Percentiles rank a stretch among this genome's conserved stretches.
Evolutionary conservation across 768 basidiomycete genomes (phyloP).

Genomic region (Tricholoma flavovirens): DNA sequence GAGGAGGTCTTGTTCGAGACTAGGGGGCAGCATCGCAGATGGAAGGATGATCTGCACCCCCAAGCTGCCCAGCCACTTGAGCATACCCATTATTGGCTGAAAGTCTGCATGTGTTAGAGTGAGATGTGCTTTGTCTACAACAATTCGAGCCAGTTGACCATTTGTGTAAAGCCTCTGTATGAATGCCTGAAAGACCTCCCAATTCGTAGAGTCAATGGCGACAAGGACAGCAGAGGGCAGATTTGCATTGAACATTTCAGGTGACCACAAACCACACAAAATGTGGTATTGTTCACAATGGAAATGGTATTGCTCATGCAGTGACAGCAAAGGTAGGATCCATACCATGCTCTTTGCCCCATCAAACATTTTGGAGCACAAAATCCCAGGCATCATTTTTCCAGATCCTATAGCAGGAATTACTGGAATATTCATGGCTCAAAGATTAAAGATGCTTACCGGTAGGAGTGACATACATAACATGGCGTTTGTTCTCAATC

Average conservation of each 20-base stretch:
- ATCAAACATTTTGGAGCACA: constrained; percentile 4
- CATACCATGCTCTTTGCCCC: constrained; percentile 9
- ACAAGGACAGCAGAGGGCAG: constrained; percentile 2
- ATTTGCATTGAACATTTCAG: not conserved
- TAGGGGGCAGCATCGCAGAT: constrained; percentile 12
- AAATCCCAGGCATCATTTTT: not conserved
- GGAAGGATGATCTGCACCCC: constrained; percentile 8
- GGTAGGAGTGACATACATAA: constrained; percentile 7
- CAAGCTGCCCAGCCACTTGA: constrained; percentile 7
- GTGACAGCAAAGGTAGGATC: constrained; percentile 11
- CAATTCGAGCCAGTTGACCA: constrained; percentile 5
- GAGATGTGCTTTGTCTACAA: constrained; percentile 15
- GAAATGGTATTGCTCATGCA: constrained; percentile 13
- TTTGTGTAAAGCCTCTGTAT: not conserved
- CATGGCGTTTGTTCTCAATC: constrained; percentile 2
- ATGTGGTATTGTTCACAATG: not conserved
- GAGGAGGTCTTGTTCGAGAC: not conserved
- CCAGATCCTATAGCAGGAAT: constrained; percentile 9
- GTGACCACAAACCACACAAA: constrained; percentile 4
- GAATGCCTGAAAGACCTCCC: not conserved
- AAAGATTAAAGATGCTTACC: not conserved
- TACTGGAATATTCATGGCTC: no score
- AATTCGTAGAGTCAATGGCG: constrained; percentile 5
- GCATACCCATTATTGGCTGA: constrained; percentile 7
- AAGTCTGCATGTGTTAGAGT: constrained; percentile 7